A percentile compares a stretch with the other conserved stretches of the same genome.
Conservation (phyloP, 2,329 filamentous ascomycete species). For the Thelonectria discophora region DNA sequence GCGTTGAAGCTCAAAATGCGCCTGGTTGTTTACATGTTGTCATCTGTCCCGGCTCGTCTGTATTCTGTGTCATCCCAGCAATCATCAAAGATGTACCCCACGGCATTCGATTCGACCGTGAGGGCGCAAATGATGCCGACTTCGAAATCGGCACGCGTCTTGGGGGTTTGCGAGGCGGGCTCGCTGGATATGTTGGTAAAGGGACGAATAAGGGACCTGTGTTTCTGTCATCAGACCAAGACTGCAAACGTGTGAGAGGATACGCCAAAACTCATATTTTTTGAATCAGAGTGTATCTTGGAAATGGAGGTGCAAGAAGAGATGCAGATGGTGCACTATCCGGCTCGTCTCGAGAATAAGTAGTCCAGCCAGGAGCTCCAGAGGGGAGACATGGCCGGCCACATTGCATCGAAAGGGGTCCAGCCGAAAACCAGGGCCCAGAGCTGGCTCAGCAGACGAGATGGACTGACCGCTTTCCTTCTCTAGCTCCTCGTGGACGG, state of each 20-base stretch:
- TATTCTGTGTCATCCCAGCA: slow-evolving; percentile 14
- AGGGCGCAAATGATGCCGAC: slow-evolving; percentile 8
- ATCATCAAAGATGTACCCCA: background rate
- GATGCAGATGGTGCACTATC: background rate
- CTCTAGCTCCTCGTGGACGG: too few relatives aligned
- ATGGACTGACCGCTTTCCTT: too few relatives aligned
- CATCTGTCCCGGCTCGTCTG: slow-evolving; percentile 37
- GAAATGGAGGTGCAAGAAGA: background rate
- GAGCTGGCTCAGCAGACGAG: too few relatives aligned
- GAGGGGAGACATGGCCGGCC: too few relatives aligned
- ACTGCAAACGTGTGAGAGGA: background rate
- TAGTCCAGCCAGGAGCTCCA: background rate
- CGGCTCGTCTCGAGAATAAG: background rate
- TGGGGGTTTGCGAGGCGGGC: too few relatives aligned
- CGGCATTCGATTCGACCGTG: background rate
- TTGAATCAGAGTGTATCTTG: background rate
- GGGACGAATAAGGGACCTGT: background rate
- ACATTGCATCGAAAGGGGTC: too few relatives aligned
- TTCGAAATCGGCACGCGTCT: slow-evolving; percentile 1
- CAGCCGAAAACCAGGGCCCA: background rate
- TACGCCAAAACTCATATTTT: background rate
- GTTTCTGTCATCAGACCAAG: background rate
- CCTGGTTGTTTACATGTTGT: slow-evolving; percentile 43
- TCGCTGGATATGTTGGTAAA: background rate
- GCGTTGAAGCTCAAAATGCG: slow-evolving; percentile 41